phyloP scores from a whole-genome alignment of 768 basidiomycete genomes.

The Cyclocybe cylindracea region DNA sequence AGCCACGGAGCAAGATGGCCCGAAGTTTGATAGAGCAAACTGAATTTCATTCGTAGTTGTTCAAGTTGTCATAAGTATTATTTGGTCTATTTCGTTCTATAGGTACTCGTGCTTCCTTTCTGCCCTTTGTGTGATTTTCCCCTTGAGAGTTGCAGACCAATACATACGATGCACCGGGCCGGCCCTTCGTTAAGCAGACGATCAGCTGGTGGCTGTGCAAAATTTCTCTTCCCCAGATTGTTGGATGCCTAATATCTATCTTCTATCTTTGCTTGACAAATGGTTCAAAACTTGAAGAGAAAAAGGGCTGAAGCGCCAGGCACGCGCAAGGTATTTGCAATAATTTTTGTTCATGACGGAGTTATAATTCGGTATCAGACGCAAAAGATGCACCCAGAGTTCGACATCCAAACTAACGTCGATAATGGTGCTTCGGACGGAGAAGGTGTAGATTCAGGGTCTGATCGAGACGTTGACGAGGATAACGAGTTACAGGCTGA shows the following conservation, averaged over 20 bases:
- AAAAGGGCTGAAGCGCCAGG: slow-evolving; percentile 21
- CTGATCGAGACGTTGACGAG: not conserved
- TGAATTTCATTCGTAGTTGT: slow-evolving; percentile 12
- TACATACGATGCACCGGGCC: not conserved
- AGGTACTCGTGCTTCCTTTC: not conserved
- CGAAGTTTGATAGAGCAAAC: slow-evolving; percentile 33
- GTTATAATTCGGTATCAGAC: not conserved
- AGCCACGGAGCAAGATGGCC: slow-evolving; percentile 28
- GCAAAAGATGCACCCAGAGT: not conserved
- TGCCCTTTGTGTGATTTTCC: not conserved
- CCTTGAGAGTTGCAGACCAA: not conserved
- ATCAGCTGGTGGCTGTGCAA: slow-evolving; percentile 30
- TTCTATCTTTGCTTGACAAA: slow-evolving; percentile 3
- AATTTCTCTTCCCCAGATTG: slow-evolving; percentile 19
- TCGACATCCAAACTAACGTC: not conserved
- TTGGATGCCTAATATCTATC: not conserved
- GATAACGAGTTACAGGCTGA: slow-evolving; percentile 8
- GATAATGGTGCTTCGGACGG: slow-evolving; percentile 3
- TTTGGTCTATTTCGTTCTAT: not conserved
- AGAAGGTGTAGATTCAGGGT: not conserved
- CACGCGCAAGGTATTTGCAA: slow-evolving; percentile 21
- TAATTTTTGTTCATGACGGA: not conserved
- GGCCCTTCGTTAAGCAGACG: not conserved
- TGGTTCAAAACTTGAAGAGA: slow-evolving; percentile 27
- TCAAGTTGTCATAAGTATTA: not conserved